Percentiles rank a stretch among this genome's conserved stretches.
Conservation (phyloP, 768 basidiomycete genomes). For the Tubosaeta sp. region DNA sequence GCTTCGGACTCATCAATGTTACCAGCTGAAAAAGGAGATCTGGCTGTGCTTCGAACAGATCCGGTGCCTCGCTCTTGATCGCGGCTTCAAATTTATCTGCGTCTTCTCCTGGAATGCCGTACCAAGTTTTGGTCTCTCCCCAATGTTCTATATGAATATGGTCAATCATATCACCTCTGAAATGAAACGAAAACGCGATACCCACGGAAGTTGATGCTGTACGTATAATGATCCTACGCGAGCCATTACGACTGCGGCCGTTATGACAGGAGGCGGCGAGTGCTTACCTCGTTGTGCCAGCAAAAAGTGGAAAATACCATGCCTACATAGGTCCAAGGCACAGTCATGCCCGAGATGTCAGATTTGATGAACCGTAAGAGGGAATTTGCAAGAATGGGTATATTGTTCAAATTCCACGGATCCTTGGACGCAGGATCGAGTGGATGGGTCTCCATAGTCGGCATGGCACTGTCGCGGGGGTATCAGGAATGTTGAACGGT, state of each 20-base stretch:
- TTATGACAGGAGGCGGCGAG: constrained; percentile 13
- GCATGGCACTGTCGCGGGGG: constrained; percentile 69
- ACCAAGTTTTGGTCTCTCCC: constrained; percentile 99
- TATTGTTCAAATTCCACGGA: constrained; percentile 97
- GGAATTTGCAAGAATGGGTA: constrained; percentile 89
- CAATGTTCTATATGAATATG: constrained; percentile 72
- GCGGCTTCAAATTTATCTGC: constrained; percentile 96
- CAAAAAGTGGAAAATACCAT: constrained; percentile 99
- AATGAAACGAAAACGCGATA: constrained; percentile 14
- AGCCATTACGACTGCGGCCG: constrained; percentile 20
- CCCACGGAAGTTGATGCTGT: constrained; percentile 91
- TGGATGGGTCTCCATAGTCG: constrained; percentile 91
- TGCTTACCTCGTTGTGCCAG: constrained; percentile 93
- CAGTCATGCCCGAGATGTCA: constrained; percentile 99
- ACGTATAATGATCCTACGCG: constrained; percentile 91
- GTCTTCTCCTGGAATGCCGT: constrained; percentile 93
- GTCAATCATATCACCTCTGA: constrained; percentile 24
- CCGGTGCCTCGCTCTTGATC: constrained; percentile 92
- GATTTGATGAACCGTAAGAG: constrained; percentile 96
- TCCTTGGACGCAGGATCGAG: constrained; percentile 82
- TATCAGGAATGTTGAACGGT: constrained; percentile 24
- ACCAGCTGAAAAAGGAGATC: constrained; percentile 96
- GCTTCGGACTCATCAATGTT: constrained; percentile 93
- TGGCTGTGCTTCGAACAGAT: constrained; percentile 96
- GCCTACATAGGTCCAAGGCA: constrained; percentile 98